These are phyloP conservation scores for Zymoseptoria ardabiliae DNA, from an alignment of 2,329 filamentous ascomycete genomes.

Conservation along the genomic window DNA sequence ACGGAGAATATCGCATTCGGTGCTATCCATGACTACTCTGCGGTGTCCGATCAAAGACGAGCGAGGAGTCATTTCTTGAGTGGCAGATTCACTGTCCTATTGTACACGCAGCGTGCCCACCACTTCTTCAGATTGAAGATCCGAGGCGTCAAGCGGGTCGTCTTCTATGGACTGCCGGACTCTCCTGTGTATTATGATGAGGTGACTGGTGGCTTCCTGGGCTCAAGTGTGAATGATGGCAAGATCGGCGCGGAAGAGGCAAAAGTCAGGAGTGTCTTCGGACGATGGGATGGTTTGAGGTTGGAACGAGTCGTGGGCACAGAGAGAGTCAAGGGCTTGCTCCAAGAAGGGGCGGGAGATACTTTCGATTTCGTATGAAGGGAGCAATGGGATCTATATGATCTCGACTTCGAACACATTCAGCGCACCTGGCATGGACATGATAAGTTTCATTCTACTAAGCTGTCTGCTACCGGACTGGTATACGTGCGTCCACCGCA, in stretches of 20 bases:
- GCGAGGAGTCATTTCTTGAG: conserved; percentile 81
- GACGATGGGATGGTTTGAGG: conserved; percentile 81
- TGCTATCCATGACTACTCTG: conserved; percentile 80
- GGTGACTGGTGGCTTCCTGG: conserved; percentile 62
- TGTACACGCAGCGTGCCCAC: conserved; percentile 94
- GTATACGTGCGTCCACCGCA: too few species aligned
- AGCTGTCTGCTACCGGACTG: too few species aligned
- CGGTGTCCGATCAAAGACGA: conserved; percentile 68
- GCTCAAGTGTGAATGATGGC: conserved; percentile 48
- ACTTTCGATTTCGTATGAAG: conserved; percentile 84
- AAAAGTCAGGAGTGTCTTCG: conserved; percentile 59
- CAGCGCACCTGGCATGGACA: too few species aligned
- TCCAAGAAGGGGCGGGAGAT: conserved; percentile 57
- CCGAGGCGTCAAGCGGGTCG: conserved; percentile 70
- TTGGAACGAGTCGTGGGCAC: conserved; percentile 82
- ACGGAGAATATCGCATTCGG: conserved; percentile 62
- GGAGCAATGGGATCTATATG: too few species aligned
- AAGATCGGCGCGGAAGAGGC: conserved; percentile 45
- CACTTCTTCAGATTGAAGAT: conserved; percentile 88
- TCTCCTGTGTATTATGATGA: conserved; percentile 78
- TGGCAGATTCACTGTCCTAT: conserved; percentile 71
- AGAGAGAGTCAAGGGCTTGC: conserved; percentile 73
- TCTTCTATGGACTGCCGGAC: conserved; percentile 86
- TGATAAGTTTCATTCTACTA: too few species aligned
- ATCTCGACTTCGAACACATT: too few species aligned